These are phyloP conservation scores for Talaromyces islandicus DNA, from an alignment of 2,329 filamentous ascomycete species.

Conservation along the genomic window DNA sequence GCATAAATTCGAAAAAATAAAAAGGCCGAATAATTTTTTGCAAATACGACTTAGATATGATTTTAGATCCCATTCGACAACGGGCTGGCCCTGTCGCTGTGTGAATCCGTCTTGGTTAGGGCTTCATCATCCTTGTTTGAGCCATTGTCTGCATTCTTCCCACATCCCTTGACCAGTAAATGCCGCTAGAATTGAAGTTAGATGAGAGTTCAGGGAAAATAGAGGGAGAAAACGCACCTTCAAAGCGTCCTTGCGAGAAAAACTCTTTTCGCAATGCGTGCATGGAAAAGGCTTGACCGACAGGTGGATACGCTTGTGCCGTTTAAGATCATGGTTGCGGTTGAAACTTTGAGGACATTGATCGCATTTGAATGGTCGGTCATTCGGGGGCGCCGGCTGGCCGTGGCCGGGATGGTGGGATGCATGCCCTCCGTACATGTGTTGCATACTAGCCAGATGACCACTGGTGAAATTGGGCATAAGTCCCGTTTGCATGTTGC, in stretches of 20 bases:
- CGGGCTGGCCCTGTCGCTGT: slow-evolving; percentile 13
- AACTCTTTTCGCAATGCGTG: slow-evolving; percentile 87
- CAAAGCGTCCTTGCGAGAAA: slow-evolving; percentile 90
- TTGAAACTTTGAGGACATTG: slow-evolving; percentile 91
- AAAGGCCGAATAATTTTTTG: slow-evolving; percentile 4
- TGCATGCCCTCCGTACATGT: slow-evolving; percentile 55
- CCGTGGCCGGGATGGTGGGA: slow-evolving; percentile 48
- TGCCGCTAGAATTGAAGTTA: slow-evolving; percentile 50
- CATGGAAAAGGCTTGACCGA: slow-evolving; percentile 96
- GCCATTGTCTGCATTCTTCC: slow-evolving; percentile 37
- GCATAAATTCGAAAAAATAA: not conserved
- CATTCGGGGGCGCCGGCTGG: slow-evolving; percentile 54
- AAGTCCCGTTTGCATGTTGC: slow-evolving; percentile 52
- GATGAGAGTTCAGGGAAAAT: not conserved
- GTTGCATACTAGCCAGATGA: slow-evolving; percentile 51
- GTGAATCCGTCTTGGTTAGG: slow-evolving; percentile 10
- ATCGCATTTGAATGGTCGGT: slow-evolving; percentile 92
- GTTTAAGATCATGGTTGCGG: slow-evolving; percentile 90
- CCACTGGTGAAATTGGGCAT: slow-evolving; percentile 55
- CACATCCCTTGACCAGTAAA: slow-evolving; percentile 63
- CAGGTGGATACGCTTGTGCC: slow-evolving; percentile 91
- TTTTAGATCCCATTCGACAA: slow-evolving; percentile 4
- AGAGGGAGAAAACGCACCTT: slow-evolving; percentile 60
- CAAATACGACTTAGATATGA: not conserved
- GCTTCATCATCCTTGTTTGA: slow-evolving; percentile 12